These are phyloP conservation scores for Vitis hybrid DNA, from an alignment of 177 flowering plant genomes.

Conservation along the genomic window DNA sequence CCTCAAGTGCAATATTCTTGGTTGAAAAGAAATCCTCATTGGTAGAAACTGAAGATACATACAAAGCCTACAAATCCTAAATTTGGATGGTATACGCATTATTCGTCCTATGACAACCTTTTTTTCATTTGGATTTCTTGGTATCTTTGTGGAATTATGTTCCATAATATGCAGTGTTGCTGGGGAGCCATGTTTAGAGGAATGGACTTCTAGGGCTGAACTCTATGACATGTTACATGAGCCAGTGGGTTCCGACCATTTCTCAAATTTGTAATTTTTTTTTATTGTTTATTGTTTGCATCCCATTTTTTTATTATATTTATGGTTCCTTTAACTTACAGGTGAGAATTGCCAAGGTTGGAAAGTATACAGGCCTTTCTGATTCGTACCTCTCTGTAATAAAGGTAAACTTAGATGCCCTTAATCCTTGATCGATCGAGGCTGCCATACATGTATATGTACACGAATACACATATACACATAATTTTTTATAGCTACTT, in stretches of 20 bases:
- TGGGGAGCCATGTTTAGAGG: conserved; percentile 56
- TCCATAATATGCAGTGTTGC: conserved; percentile 38
- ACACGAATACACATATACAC: too few species aligned
- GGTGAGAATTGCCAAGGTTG: conserved; percentile 99
- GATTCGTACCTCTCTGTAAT: conserved; percentile 94
- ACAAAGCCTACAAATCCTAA: too few species aligned
- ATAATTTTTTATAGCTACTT: too few species aligned
- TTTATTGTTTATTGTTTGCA: not conserved
- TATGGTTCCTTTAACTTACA: conserved; percentile 25
- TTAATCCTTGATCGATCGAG: too few species aligned
- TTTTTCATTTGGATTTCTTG: too few species aligned
- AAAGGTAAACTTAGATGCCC: conserved; percentile 52
- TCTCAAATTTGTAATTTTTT: not conserved
- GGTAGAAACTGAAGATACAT: too few species aligned
- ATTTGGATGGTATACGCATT: not conserved
- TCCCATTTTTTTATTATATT: conserved; percentile 1
- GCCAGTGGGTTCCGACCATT: conserved; percentile 49
- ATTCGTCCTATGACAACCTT: not conserved
- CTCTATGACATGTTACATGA: conserved; percentile 57
- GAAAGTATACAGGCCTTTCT: conserved; percentile 90
- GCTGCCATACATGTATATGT: not conserved
- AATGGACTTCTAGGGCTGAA: conserved; percentile 79
- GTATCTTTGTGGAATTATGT: not conserved
- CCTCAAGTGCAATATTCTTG: too few species aligned
- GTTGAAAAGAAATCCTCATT: too few species aligned